Conservation (phyloP, 179 eudicot species). For the Gypsophila paniculata region DNA sequence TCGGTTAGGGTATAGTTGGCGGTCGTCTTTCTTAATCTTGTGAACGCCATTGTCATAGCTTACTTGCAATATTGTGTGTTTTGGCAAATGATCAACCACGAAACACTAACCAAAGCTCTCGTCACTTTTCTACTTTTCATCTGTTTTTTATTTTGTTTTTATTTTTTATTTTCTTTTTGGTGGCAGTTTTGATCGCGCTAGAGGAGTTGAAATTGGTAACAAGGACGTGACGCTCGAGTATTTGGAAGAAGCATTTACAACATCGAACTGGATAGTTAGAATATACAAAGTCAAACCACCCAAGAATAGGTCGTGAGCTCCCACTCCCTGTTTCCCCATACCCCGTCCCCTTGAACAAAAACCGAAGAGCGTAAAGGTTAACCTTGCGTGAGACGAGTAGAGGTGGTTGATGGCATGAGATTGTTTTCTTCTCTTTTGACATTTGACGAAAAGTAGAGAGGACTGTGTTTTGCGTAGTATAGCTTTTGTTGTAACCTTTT, state of each 20-base stretch:
- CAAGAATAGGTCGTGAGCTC: conserved; percentile 54
- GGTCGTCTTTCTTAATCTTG: no score
- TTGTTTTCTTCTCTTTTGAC: background rate
- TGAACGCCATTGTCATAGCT: no score
- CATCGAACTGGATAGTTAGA: conserved; percentile 73
- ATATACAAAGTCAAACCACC: conserved; percentile 80
- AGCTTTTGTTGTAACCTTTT: conserved; percentile 15
- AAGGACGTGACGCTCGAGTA: conserved; percentile 85
- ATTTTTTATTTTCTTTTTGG: conserved; percentile 27
- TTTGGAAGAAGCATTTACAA: conserved; percentile 86
- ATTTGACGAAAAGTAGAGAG: conserved; percentile 17
- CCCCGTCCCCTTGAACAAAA: conserved; percentile 6
- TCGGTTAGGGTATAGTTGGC: no score
- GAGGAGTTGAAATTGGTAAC: conserved; percentile 93
- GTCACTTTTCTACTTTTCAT: background rate
- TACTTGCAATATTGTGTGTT: no score
- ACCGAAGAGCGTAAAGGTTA: background rate
- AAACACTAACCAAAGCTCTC: background rate
- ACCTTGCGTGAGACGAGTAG: conserved; percentile 10
- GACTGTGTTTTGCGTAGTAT: conserved; percentile 21
- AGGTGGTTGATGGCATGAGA: conserved; percentile 1
- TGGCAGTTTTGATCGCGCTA: conserved; percentile 89
- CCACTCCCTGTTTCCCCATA: background rate
- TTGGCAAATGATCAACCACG: no score
- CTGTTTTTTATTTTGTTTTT: background rate